These are phyloP conservation scores for Beauveria sp. DNA, from an alignment of 2,329 filamentous ascomycete species.

Conservation along the genomic window DNA sequence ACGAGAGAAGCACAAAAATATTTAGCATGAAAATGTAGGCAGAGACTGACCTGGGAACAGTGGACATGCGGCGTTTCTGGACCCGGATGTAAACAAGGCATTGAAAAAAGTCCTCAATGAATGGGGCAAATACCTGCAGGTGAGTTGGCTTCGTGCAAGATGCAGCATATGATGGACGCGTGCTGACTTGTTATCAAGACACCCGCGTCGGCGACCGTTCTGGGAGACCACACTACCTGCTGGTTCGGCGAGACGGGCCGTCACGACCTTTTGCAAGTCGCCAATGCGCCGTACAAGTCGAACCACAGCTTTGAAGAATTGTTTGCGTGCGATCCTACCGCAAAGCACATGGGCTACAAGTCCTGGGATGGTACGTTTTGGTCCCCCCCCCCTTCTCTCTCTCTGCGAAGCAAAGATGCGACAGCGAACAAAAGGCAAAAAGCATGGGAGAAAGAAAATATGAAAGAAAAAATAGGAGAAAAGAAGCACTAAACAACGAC, in stretches of 20 bases:
- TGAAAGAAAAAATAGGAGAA: not conserved
- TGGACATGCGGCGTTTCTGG: constrained; percentile 46
- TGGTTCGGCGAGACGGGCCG: constrained; percentile 49
- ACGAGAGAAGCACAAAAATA: not conserved
- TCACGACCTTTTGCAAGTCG: constrained; percentile 42
- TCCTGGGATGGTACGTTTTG: constrained; percentile 53
- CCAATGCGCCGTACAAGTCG: constrained; percentile 38
- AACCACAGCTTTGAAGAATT: constrained; percentile 48
- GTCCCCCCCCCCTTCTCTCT: too few relatives aligned
- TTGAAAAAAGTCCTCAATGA: constrained; percentile 48
- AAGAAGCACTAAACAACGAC: constrained; percentile 8
- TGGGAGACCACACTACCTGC: constrained; percentile 35
- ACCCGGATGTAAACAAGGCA: constrained; percentile 46
- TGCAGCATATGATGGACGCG: too few relatives aligned
- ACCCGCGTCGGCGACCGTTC: constrained; percentile 46
- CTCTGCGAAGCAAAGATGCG: too few relatives aligned
- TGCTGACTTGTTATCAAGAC: constrained; percentile 24
- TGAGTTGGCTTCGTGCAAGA: constrained; percentile 16
- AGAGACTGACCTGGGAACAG: constrained; percentile 15
- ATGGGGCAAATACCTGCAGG: constrained; percentile 48
- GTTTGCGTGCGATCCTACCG: constrained; percentile 50
- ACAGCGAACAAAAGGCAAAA: not conserved
- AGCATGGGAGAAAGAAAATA: not conserved
- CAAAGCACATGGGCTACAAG: constrained; percentile 52
- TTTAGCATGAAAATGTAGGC: not conserved